Percentiles rank a stretch among this genome's conserved stretches.
phyloP scores from a whole-genome alignment of 345 rosid species.

The Hibiscus syriacus region DNA sequence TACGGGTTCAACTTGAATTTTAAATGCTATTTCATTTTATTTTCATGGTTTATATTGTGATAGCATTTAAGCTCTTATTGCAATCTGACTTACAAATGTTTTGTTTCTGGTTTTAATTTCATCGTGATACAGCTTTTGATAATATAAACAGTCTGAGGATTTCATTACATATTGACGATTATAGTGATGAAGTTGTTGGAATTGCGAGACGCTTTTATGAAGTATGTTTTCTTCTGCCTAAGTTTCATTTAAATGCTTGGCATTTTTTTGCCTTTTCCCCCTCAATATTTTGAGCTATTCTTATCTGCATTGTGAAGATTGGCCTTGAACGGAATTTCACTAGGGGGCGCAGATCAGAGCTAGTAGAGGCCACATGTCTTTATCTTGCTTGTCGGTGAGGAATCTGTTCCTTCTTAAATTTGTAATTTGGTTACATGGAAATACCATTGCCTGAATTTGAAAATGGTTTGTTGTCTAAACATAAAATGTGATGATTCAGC shows the following conservation, averaged over 20 bases:
- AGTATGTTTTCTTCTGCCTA: constrained; percentile 36
- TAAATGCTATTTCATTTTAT: background rate
- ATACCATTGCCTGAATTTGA: background rate
- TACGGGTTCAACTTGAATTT: background rate
- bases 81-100: background rate
- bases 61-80: background rate
- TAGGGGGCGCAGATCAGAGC: constrained; percentile 75
- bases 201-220: constrained; percentile 48
- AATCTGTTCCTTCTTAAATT: constrained; percentile 4
- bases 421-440: background rate
- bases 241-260: background rate
- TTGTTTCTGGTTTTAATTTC: constrained; percentile 4
- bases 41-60: background rate
- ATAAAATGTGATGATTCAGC: background rate
- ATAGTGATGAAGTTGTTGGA: constrained; percentile 40
- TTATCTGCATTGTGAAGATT: constrained; percentile 33
- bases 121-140: constrained; percentile 42
- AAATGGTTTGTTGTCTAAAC: background rate
- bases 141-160: constrained; percentile 44
- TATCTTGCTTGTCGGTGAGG: constrained; percentile 88
- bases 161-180: constrained; percentile 61
- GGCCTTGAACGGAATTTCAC: constrained; percentile 78
- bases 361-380: constrained; percentile 76
- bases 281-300: background rate
- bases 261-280: background rate